phyloP scores from a whole-genome alignment of 2,329 filamentous ascomycete genomes.

The Reticulascus tulasneorum region DNA sequence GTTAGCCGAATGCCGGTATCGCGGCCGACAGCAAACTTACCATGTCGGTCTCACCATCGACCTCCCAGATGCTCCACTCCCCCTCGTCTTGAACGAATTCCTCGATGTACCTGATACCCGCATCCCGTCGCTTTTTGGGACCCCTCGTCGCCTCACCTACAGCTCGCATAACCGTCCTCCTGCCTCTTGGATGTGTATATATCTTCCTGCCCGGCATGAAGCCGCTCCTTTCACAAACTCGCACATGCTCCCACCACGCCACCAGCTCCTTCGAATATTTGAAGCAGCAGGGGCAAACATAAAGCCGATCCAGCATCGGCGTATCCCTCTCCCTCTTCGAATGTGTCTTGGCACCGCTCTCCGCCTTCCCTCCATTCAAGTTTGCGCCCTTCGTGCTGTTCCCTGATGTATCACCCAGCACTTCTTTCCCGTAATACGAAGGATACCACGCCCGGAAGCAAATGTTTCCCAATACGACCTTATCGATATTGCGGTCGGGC shows the following conservation, averaged over 20 bases:
- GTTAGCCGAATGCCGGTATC: constrained; percentile 11
- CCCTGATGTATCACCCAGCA: constrained; percentile 46
- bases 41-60: constrained; percentile 83
- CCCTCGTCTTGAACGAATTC: constrained; percentile 55
- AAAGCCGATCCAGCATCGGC: constrained; percentile 63
- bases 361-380: constrained; percentile 11
- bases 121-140: constrained; percentile 30
- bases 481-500: constrained; percentile 74
- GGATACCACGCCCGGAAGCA: constrained; percentile 90
- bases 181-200: constrained; percentile 58
- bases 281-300: constrained; percentile 91
- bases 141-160: constrained; percentile 22
- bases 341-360: constrained; percentile 26
- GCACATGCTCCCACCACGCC: constrained; percentile 55
- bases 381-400: constrained; percentile 11
- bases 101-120: constrained; percentile 34
- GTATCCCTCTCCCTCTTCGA: constrained; percentile 25
- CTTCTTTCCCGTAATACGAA: constrained; percentile 78
- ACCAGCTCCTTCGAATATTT: constrained; percentile 72
- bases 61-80: constrained; percentile 84
- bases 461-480: constrained; percentile 79
- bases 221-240: constrained; percentile 49
- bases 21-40: constrained; percentile 36
- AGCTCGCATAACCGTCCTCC: constrained; percentile 33
- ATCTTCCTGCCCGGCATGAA: constrained; percentile 65